A percentile compares a stretch with the other conserved stretches of the same genome.
Conservation (phyloP, 176 grass and related monocot genomes). For the Oropetium thomaeum region DNA sequence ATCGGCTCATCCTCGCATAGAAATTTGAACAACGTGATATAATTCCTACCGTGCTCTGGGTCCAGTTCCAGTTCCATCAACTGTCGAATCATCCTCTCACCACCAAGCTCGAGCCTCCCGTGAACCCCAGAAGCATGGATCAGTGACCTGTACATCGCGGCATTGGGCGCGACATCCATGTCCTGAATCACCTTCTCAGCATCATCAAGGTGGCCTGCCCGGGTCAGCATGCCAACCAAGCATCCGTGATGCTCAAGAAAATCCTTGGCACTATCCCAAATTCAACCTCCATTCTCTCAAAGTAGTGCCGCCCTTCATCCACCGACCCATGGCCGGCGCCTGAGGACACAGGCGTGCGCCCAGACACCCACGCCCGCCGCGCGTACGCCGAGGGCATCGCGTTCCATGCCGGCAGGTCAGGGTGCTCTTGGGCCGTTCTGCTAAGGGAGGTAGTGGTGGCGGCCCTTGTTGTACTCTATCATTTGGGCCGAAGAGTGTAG, state of each 20-base stretch:
- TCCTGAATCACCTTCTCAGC: constrained; percentile 29
- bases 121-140: constrained; percentile 35
- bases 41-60: constrained; percentile 31
- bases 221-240: constrained; percentile 48
- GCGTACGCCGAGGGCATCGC: constrained; percentile 30
- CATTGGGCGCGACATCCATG: constrained; percentile 17
- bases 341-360: constrained; percentile 38
- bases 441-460: not conserved
- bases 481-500: not conserved
- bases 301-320: constrained; percentile 32
- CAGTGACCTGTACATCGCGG: constrained; percentile 36
- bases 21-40: constrained; percentile 34
- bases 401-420: constrained; percentile 48
- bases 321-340: no score
- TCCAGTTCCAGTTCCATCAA: constrained; percentile 24
- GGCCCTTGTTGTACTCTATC: not conserved
- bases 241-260: constrained; percentile 57
- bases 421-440: not conserved
- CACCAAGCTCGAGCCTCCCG: constrained; percentile 37
- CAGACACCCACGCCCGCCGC: constrained; percentile 28
- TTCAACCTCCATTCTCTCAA: constrained; percentile 37
- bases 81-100: constrained; percentile 17
- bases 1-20: constrained; percentile 26
- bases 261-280: constrained; percentile 33
- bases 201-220: constrained; percentile 35